These are phyloP conservation scores for Mycena vulgaris DNA, from an alignment of 768 basidiomycete genomes.

Conservation along the genomic window DNA sequence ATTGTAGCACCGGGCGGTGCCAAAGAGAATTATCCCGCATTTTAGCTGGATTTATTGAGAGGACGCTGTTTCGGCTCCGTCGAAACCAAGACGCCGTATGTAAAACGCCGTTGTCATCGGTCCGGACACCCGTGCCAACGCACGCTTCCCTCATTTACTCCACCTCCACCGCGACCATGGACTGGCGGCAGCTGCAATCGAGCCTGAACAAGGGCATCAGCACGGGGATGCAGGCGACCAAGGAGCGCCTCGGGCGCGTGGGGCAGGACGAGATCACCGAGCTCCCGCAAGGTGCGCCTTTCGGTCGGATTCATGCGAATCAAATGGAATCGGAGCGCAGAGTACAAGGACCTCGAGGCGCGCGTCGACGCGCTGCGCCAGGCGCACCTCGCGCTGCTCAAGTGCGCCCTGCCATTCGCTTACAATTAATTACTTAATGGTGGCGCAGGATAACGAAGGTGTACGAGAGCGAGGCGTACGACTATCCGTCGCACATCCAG, in stretches of 20 bases:
- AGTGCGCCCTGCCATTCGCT: constrained; percentile 59
- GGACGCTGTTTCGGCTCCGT: too few species aligned
- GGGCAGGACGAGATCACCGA: constrained; percentile 96
- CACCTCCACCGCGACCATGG: constrained; percentile 18
- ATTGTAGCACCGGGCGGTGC: too few species aligned
- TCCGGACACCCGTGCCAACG: not conserved
- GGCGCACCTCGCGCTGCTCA: constrained; percentile 85
- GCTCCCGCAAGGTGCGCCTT: constrained; percentile 81
- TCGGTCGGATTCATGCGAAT: too few species aligned
- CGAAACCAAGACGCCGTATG: too few species aligned
- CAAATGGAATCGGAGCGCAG: constrained; percentile 55
- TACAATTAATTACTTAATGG: not conserved
- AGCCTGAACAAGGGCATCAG: constrained; percentile 83
- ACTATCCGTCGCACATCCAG: constrained; percentile 92
- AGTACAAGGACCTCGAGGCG: constrained; percentile 96
- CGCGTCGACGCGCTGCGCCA: constrained; percentile 93
- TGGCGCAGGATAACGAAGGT: constrained; percentile 85
- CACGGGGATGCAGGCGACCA: constrained; percentile 89
- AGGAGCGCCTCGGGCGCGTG: constrained; percentile 92
- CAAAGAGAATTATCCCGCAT: too few species aligned
- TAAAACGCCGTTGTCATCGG: not conserved
- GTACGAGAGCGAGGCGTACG: constrained; percentile 90
- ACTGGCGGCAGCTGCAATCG: constrained; percentile 79
- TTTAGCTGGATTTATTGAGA: too few species aligned
- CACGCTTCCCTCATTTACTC: not conserved